Base-by-base conservation (phyloP, 805 yeast species). In the Pichia cephalocereana region DNA sequence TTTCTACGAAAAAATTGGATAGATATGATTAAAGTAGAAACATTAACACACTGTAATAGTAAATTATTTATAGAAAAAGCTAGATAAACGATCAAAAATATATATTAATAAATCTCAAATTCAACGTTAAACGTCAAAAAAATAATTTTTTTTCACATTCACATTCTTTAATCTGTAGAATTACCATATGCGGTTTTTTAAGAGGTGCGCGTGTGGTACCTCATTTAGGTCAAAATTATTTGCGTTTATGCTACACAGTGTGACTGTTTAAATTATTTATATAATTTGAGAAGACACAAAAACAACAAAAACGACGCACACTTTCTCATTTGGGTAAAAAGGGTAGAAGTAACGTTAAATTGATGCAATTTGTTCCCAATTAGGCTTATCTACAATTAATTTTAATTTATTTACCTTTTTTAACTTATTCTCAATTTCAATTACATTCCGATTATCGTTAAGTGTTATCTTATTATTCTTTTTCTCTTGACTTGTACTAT, bases 1-100 rank as follows among this genome's bases (percentile, higher is more conserved):
- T 3, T 51, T 51, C 23, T 51, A 48, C 40, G 50, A 51, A 32
- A 38, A 38, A 19, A 19, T 46, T 14, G 6, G 46, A 26, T 42
- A 41, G 26, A 23, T 4, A 23, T 23, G 5, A 23, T 23, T 23
- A 23, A 23, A 23, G 5, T 23, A 23, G 26, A 23, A 23, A 23
- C 26, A 23, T 23, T 23, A 23, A 23, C 26, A 23, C 26, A 23
- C 4, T 19, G 23, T 19, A 19, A 3, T 19, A 19, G 23, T 23
- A 23, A 4, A 23, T 23, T 23, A 23, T 23, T 23, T 23, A 23
- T 23, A 23, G 26, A 23, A 23, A 23, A 23, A 23, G 26, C 26
- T 23, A 23, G 26, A 23, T 23, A 23, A 30, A 30, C 8, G 4
- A 30, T 30, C 4, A 30, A 30, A 10, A 30, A n/a, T n/a, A n/a